phyloP scores from a whole-genome alignment of 2,329 filamentous ascomycete species.

The Sporothrix schenckii region DNA sequence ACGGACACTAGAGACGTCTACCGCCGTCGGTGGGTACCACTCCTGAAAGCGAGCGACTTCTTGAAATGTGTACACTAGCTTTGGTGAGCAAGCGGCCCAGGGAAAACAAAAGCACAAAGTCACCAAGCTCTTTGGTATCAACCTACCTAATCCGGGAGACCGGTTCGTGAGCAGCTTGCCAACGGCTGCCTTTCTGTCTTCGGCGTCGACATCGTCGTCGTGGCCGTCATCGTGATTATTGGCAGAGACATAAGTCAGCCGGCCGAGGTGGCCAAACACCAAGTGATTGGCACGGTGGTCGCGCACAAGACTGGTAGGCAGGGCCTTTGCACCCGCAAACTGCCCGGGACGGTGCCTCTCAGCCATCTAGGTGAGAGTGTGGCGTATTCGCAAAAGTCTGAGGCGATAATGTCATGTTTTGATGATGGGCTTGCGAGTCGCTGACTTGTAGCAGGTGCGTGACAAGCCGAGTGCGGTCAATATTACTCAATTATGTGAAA shows the following conservation, averaged over 20 bases:
- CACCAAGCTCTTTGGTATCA: too few species aligned
- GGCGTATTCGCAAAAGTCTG: neutral
- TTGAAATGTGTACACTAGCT: conserved; percentile 36
- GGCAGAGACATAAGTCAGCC: conserved; percentile 49
- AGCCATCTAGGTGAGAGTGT: conserved; percentile 38
- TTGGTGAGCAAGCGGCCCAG: neutral
- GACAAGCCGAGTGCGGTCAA: neutral
- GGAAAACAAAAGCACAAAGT: neutral
- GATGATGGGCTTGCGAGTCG: neutral
- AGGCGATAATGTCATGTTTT: conserved; percentile 29
- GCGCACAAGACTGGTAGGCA: conserved; percentile 30
- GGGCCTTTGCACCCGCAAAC: neutral
- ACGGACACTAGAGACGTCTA: neutral
- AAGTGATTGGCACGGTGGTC: conserved; percentile 51
- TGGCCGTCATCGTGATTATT: conserved; percentile 35
- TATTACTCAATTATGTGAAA: neutral
- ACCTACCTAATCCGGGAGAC: neutral
- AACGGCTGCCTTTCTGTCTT: neutral
- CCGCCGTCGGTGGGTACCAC: conserved; percentile 39
- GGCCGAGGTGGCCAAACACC: conserved; percentile 57
- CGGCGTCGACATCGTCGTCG: conserved; percentile 38
- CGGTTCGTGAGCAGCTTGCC: conserved; percentile 34
- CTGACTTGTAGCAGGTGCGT: neutral
- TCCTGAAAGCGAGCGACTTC: conserved; percentile 39
- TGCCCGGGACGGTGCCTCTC: conserved; percentile 31